Evolutionary conservation across 345 rosid genomes (phyloP), one percentile per base, ranked within the genome.

Genomic region (Brassica rapa): DNA sequence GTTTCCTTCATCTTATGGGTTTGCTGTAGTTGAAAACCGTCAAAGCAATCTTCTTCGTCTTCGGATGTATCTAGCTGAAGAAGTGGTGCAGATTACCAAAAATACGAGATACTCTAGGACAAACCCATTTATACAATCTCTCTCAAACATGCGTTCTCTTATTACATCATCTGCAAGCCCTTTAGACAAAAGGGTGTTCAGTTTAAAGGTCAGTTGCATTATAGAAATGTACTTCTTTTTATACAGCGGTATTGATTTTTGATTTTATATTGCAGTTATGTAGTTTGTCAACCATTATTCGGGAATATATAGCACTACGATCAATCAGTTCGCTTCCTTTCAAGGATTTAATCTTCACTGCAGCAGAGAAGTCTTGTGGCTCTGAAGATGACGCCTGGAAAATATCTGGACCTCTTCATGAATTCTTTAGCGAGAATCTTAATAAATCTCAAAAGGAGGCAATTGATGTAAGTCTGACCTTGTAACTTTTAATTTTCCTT

Each of bases 11-110:
- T 82, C 90, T 14, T 89, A 88, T 81, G 97, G 93, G 30, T 94
- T 92, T 87, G 99, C 98, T 33, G 71, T 93, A 71, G 99, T 94
- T 83, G 98, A 94, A 81, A 86, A 89, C 63, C 88, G 84, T 59
- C 89, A 88, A 69, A 82, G 69, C 32, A 79, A 65, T 68, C 82
- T 79, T 75, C 90, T 91, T 85, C 87, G 89, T 76, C 97, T 94
- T 67, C 86, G 91, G 79, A 92, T 91, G 98, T 90, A 79, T 86
- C 82, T 94, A 71, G 85, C 77, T 68, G 97, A 89, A 82, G 98
- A 94, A 73, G 77, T 89, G 12, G 76, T 75, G 66, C 76, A 83
- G 56, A 79, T 87, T 53, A 83, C 85, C 71, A 76, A 74, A 53
- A 86, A 80, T 66, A 79, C 74, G 65, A 72, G 46, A 43, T 53